Evolutionary conservation across 2,329 filamentous ascomycete genomes (phyloP).

Genomic region (Penicillium occitanis): DNA sequence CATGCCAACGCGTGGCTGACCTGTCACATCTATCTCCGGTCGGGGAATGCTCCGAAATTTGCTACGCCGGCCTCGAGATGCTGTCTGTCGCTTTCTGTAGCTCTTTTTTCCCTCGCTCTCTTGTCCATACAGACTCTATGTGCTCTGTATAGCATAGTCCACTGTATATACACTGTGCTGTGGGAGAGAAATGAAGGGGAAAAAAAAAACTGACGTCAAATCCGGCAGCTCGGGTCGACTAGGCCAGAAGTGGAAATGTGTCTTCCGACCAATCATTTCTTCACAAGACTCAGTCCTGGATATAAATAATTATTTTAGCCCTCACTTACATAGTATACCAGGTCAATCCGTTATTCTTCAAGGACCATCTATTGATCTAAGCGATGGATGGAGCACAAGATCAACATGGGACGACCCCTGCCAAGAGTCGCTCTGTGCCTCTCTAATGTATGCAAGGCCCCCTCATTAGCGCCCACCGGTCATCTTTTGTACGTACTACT

Average conservation of each 20-base stretch:
- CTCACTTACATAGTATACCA: background rate
- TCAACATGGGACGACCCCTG: background rate
- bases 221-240: background rate
- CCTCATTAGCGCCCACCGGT: background rate
- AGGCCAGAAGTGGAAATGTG: slow-evolving; percentile 17
- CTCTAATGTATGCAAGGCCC: slow-evolving; percentile 1
- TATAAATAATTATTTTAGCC: background rate
- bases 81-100: background rate
- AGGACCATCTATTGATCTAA: background rate
- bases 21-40: background rate
- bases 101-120: background rate
- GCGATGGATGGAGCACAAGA: background rate
- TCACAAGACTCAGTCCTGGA: too few relatives aligned
- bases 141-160: background rate
- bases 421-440: background rate
- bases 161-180: background rate
- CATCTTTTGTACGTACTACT: background rate
- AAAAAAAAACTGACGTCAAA: slow-evolving; percentile 17
- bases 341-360: background rate
- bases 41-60: background rate
- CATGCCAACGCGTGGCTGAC: slow-evolving; percentile 12
- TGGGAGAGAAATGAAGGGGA: background rate
- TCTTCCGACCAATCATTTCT: slow-evolving; percentile 15
- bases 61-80: background rate
- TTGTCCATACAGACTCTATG: background rate